Conservation (phyloP, 306 rosid species). For the Cucumis hystrix region DNA sequence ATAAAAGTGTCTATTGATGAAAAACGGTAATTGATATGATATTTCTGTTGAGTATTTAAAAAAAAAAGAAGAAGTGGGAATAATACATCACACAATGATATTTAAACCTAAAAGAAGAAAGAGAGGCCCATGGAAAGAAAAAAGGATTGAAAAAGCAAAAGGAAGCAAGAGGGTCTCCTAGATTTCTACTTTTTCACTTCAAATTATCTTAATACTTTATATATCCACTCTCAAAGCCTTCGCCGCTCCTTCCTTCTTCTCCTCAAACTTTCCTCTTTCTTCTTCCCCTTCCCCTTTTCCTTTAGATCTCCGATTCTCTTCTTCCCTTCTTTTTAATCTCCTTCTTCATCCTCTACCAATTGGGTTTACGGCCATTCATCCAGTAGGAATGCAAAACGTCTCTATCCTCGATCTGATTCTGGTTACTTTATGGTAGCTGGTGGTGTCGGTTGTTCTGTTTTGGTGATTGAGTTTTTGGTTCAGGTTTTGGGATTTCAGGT, state of each 20-base stretch:
- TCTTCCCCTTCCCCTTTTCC: not conserved
- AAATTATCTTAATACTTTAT: not conserved
- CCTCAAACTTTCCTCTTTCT: not conserved
- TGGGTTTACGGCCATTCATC: slow-evolving; percentile 8
- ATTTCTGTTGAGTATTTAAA: too few relatives aligned
- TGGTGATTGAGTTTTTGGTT: slow-evolving; percentile 15
- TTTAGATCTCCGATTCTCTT: not conserved
- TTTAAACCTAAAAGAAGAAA: not conserved
- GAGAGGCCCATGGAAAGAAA: not conserved
- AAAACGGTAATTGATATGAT: too few relatives aligned
- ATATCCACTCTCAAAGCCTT: not conserved
- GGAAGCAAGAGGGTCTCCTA: not conserved
- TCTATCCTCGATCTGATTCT: slow-evolving; percentile 14
- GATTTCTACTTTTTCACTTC: not conserved
- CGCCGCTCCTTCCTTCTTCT: not conserved
- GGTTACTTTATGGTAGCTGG: slow-evolving; percentile 36
- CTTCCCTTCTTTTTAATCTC: not conserved
- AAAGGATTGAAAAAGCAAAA: not conserved
- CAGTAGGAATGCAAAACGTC: slow-evolving; percentile 18
- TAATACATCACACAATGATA: too few relatives aligned
- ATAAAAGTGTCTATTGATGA: too few relatives aligned
- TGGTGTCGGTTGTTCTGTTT: slow-evolving; percentile 14
- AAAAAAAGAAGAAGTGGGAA: too few relatives aligned
- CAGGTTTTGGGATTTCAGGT: slow-evolving; percentile 22
- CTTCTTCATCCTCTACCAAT: too few relatives aligned